phyloP scores from a whole-genome alignment of 148 eudicot genomes.

The Chenopodium formosanum region DNA sequence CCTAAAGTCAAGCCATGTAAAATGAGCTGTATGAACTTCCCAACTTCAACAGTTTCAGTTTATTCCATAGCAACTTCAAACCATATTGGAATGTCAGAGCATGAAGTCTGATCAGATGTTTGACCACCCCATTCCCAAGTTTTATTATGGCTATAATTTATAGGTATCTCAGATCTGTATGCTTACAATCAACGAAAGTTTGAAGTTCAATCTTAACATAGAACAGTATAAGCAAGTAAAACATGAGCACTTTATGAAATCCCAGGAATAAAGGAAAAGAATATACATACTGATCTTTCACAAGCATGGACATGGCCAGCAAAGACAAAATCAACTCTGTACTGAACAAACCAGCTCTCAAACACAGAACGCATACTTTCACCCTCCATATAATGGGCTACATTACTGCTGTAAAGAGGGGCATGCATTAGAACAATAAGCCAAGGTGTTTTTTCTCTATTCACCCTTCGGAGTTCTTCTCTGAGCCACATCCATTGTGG shows the following conservation, averaged over 20 bases:
- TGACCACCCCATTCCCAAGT: no score
- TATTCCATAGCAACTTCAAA: background rate
- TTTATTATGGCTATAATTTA: no score
- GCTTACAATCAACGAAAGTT: background rate
- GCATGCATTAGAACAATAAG: slow-evolving; percentile 84
- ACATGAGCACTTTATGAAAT: background rate
- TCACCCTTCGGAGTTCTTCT: slow-evolving; percentile 59
- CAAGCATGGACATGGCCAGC: slow-evolving; percentile 96
- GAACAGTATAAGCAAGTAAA: background rate
- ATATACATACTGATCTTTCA: slow-evolving; percentile 73
- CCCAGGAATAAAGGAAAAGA: background rate
- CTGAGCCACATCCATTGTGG: slow-evolving; percentile 81
- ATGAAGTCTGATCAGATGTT: background rate
- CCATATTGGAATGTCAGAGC: background rate
- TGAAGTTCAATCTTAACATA: background rate
- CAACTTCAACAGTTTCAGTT: background rate
- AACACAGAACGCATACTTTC: slow-evolving; percentile 76
- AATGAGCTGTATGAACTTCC: background rate
- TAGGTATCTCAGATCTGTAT: no score
- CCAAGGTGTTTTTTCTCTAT: slow-evolving; percentile 90
- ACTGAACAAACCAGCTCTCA: slow-evolving; percentile 70
- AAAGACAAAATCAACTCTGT: slow-evolving; percentile 82
- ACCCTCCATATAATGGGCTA: slow-evolving; percentile 81
- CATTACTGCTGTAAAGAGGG: slow-evolving; percentile 77
- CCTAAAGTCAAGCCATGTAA: background rate